phyloP scores from a whole-genome alignment of 2,329 filamentous ascomycete genomes.

The Chaetomiaceae sp. region DNA sequence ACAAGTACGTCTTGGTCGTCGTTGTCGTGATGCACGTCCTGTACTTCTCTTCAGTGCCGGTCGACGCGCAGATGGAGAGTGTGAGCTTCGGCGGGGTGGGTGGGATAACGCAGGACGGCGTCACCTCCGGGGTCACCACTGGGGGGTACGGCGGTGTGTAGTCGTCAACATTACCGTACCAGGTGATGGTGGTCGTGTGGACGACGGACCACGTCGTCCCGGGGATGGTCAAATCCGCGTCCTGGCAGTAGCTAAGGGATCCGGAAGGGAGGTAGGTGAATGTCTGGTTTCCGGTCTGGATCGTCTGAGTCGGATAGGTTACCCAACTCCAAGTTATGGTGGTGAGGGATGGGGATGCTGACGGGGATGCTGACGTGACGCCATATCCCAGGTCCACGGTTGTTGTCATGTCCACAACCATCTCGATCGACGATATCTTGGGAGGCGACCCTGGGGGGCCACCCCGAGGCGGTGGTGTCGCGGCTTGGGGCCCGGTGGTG shows the following conservation, averaged over 20 bases:
- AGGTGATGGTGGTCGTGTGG: slow-evolving; percentile 47
- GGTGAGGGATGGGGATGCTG: neutral
- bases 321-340: neutral
- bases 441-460: neutral
- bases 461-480: slow-evolving; percentile 4
- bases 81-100: slow-evolving; percentile 17
- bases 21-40: slow-evolving; percentile 31
- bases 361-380: neutral
- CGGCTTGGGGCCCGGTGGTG: neutral
- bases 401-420: neutral
- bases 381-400: slow-evolving; percentile 14
- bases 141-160: slow-evolving; percentile 44
- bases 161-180: slow-evolving; percentile 40
- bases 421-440: neutral
- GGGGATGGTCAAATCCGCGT: slow-evolving; percentile 18
- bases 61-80: slow-evolving; percentile 24
- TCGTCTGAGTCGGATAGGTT: slow-evolving; percentile 15
- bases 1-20: slow-evolving; percentile 31
- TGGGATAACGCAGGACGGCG: slow-evolving; percentile 33
- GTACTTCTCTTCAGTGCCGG: slow-evolving; percentile 26
- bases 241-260: slow-evolving; percentile 22
- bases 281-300: slow-evolving; percentile 9
- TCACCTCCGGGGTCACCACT: slow-evolving; percentile 37
- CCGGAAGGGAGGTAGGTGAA: slow-evolving; percentile 4
- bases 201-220: slow-evolving; percentile 40